These are phyloP conservation scores for Aspergillus quadricinctus DNA, from an alignment of 2,329 filamentous ascomycete species.

Conservation along the genomic window DNA sequence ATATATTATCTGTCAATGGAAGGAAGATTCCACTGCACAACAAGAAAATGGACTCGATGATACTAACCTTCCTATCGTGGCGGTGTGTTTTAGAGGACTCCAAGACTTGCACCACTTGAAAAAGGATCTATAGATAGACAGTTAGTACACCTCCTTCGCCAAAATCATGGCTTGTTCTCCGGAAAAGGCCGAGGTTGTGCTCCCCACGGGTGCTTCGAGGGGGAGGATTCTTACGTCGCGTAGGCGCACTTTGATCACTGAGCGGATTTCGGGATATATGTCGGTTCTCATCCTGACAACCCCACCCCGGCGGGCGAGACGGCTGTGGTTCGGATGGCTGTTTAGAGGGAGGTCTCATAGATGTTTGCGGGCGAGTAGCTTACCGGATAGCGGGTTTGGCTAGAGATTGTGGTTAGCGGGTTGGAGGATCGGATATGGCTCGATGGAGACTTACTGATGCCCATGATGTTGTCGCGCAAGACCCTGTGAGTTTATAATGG, in stretches of 20 bases:
- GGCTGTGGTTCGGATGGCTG: conserved; percentile 11
- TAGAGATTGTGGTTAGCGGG: not conserved
- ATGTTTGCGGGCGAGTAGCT: not conserved
- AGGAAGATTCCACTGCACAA: not conserved
- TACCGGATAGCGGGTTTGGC: not conserved
- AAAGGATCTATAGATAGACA: conserved; percentile 19
- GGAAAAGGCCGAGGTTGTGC: not conserved
- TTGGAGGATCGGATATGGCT: not conserved
- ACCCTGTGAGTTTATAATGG: not conserved
- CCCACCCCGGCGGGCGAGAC: conserved; percentile 35
- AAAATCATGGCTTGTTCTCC: not conserved
- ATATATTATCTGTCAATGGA: not conserved
- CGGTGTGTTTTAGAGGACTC: conserved; percentile 11
- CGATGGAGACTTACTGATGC: not conserved
- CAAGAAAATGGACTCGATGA: not conserved
- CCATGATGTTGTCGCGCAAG: not conserved
- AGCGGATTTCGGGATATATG: conserved; percentile 26
- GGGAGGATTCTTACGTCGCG: conserved; percentile 16
- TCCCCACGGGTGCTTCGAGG: no score
- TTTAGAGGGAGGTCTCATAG: not conserved
- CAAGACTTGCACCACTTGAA: conserved; percentile 18
- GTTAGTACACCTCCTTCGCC: not conserved
- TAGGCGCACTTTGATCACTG: conserved; percentile 17
- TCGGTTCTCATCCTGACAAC: conserved; percentile 24
- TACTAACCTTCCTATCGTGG: conserved; percentile 11